Conservation (phyloP, 345 rosid genomes). For the Hirschfeldia incana region DNA sequence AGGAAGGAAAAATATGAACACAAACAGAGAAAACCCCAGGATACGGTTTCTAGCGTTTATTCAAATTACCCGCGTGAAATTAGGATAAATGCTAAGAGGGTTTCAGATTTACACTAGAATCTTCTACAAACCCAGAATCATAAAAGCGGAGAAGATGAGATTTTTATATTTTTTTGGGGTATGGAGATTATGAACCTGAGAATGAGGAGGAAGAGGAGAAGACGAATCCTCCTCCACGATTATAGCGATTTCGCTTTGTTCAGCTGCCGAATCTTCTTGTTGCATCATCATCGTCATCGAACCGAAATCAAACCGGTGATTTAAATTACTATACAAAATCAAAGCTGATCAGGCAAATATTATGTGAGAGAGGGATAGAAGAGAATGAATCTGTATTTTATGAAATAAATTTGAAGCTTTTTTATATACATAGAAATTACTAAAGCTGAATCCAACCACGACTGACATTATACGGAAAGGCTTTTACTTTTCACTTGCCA, state of each 20-base stretch:
- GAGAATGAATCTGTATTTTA: not conserved
- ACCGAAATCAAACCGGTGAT: slow-evolving; percentile 18
- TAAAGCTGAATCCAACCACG: slow-evolving; percentile 21
- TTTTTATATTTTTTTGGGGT: not conserved
- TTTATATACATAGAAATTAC: not conserved
- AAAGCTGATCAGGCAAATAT: slow-evolving; percentile 27
- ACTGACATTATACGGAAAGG: slow-evolving; percentile 7
- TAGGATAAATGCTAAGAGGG: not conserved
- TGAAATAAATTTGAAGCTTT: slow-evolving; percentile 13
- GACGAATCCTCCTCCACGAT: slow-evolving; percentile 31
- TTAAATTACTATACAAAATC: slow-evolving; percentile 14
- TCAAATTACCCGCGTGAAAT: not conserved
- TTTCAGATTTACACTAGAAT: slow-evolving; percentile 16
- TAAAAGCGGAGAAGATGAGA: not conserved
- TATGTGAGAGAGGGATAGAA: not conserved
- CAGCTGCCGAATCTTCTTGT: slow-evolving; percentile 33
- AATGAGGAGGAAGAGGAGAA: slow-evolving; percentile 20
- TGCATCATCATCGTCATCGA: slow-evolving; percentile 5
- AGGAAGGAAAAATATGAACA: not conserved
- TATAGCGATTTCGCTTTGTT: slow-evolving; percentile 21
- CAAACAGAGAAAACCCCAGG: slow-evolving; percentile 12
- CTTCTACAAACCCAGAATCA: not conserved
- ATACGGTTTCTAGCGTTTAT: not conserved
- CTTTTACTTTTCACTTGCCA: not conserved
- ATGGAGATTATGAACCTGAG: slow-evolving; percentile 31